These are phyloP conservation scores for Lichenothelia convexa DNA, from an alignment of 495 filamentous ascomycete genomes.

Conservation along the genomic window DNA sequence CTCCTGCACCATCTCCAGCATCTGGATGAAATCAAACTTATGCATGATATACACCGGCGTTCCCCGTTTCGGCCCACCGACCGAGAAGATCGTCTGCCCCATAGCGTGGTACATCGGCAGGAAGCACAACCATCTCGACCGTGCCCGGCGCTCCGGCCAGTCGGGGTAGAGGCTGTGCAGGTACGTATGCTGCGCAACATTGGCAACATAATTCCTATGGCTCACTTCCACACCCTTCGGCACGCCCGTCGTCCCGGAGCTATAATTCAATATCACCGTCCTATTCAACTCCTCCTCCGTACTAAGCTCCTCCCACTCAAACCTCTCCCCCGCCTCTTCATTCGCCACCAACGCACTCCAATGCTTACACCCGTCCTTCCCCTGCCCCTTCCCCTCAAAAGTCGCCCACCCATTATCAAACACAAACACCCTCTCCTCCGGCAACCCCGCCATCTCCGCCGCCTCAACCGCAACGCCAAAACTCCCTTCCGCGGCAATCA, in stretches of 20 bases:
- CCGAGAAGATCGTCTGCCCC: slow-evolving; percentile 29
- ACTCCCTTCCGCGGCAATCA: slow-evolving; percentile 22
- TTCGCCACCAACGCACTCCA: slow-evolving; percentile 19
- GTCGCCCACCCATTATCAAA: slow-evolving; percentile 19
- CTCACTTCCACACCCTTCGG: slow-evolving; percentile 72
- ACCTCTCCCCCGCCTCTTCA: slow-evolving; percentile 7
- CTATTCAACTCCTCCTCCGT: slow-evolving; percentile 11
- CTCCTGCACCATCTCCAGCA: slow-evolving; percentile 47
- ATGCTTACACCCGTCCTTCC: slow-evolving; percentile 6
- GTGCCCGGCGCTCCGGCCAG: slow-evolving; percentile 16
- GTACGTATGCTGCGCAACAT: slow-evolving; percentile 36
- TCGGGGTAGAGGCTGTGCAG: slow-evolving; percentile 29
- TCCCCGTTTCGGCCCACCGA: slow-evolving; percentile 20
- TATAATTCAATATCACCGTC: slow-evolving; percentile 42
- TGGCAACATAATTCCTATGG: slow-evolving; percentile 54
- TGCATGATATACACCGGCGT: slow-evolving; percentile 50
- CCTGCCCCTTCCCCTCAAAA: slow-evolving; percentile 9
- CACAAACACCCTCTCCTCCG: slow-evolving; percentile 14
- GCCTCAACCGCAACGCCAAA: slow-evolving; percentile 18
- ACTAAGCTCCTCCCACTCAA: slow-evolving; percentile 15
- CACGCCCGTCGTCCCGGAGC: slow-evolving; percentile 60
- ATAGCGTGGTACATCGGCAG: slow-evolving; percentile 63
- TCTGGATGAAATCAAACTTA: slow-evolving; percentile 51
- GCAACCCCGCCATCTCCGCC: slow-evolving; percentile 10
- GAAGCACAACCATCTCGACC: slow-evolving; percentile 33